Evolutionary conservation across 495 filamentous ascomycete genomes (phyloP), one percentile per base, ranked within the genome.

Genomic region (Geopyxis carbonaria): DNA sequence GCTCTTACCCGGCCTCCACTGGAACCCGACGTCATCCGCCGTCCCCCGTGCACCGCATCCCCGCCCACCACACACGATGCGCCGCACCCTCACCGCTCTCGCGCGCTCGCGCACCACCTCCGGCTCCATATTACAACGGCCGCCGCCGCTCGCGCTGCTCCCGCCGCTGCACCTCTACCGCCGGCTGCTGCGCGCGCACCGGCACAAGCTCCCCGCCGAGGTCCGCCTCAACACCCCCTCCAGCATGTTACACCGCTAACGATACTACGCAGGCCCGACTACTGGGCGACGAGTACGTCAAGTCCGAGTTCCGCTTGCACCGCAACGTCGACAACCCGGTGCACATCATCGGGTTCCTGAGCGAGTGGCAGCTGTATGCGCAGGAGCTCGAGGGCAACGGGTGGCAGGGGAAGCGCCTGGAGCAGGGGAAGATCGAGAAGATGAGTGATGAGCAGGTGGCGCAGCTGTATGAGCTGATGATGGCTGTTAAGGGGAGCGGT

Each of bases 401-500:
- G 0, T 94, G 89, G 86, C 59, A 61, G 24, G 85, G 74, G 0
- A 82, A 76, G 41, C 80, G 72, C 49, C 56, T 93, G 55, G 85
- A 94, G 33, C 65, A 66, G 40, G 63, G 58, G 7, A 89, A 86
- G 61, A 59, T 93, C 20, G 40, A 81, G 40, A 94, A 92, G 63
- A 80, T 99, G 86, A 95, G 80, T 57, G 87, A 97, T 50, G 75
- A 97, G 54, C 91, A 97, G 58, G 55, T 95, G 11, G 83, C 76
- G 0, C 91, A 95, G 59, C 58, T 97, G 35, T 92, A 93, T 51
- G 89, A 95, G 57, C 67, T 97, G 27, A 89, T 93, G 83, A 69
- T 78, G 57, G 69, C 80, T 8, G 89, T 93, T 13, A 53, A 34
- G 25, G 13, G 29, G 44, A 16, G 25, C 19, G 6, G 10, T 5